These are phyloP conservation scores for Parathielavia hyrcaniae DNA, from an alignment of 495 filamentous ascomycete genomes.

Conservation along the genomic window DNA sequence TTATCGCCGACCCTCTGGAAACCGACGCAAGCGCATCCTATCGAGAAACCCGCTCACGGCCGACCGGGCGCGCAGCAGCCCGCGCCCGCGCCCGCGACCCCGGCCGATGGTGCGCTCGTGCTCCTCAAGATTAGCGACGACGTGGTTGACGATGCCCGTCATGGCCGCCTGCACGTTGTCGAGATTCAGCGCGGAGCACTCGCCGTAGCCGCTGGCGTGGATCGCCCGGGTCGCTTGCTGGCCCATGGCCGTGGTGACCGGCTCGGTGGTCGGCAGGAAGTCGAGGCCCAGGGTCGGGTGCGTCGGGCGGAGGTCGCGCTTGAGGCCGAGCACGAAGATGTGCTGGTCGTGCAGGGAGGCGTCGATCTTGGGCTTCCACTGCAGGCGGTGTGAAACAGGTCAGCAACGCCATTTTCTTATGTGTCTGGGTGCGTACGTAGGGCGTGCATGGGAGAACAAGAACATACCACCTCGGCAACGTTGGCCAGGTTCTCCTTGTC, in stretches of 20 bases:
- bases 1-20: neutral
- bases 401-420: neutral
- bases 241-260: conserved; percentile 7
- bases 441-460: neutral
- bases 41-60: neutral
- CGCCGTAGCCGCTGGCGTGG: conserved; percentile 18
- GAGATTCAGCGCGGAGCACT: conserved; percentile 24
- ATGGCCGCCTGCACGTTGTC: conserved; percentile 19
- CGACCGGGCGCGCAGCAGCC: neutral
- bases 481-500: conserved; percentile 16
- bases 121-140: conserved; percentile 2
- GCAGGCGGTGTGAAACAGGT: neutral
- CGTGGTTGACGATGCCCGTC: conserved; percentile 14
- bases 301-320: conserved; percentile 21
- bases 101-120: neutral
- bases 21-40: neutral
- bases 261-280: conserved; percentile 17
- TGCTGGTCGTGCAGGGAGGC: conserved; percentile 21
- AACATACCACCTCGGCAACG: conserved; percentile 16
- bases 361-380: conserved; percentile 31
- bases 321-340: conserved; percentile 27
- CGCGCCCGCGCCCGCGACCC: neutral
- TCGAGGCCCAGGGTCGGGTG: conserved; percentile 1
- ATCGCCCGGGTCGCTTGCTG: neutral
- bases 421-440: too few species aligned